Percentiles rank a stretch among this genome's conserved stretches.
phyloP scores from a whole-genome alignment of 202 grass and related monocot genomes.

The Schoenoplectus triqueter region DNA sequence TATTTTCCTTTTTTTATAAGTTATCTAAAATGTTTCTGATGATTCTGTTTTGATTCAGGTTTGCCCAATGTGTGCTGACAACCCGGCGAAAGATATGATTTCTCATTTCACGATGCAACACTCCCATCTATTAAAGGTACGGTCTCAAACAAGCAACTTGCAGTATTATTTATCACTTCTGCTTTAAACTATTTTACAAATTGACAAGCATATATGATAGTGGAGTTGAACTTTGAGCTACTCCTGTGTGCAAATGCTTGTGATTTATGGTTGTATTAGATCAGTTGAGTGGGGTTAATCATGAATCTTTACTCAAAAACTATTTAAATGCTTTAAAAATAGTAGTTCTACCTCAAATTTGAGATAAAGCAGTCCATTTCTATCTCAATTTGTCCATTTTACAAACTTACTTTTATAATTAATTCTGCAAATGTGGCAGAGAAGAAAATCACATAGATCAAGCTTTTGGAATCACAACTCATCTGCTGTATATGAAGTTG shows the following conservation, averaged over 20 bases:
- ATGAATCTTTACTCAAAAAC: background rate
- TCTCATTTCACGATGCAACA: constrained; percentile 75
- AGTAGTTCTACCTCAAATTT: background rate
- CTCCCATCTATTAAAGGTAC: constrained; percentile 71
- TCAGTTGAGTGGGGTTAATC: background rate
- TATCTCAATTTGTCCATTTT: constrained; percentile 21
- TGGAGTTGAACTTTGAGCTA: background rate
- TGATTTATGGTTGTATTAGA: constrained; percentile 23
- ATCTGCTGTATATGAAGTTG: constrained; percentile 40
- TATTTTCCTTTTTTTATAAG: background rate
- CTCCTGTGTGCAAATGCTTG: background rate
- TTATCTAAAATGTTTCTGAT: background rate
- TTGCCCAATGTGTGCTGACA: constrained; percentile 76
- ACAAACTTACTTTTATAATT: background rate
- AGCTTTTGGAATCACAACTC: constrained; percentile 47
- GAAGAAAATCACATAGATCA: constrained; percentile 66
- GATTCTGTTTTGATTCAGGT: constrained; percentile 52
- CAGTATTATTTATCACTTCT: background rate
- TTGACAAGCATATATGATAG: background rate
- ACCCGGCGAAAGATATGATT: constrained; percentile 69
- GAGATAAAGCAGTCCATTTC: background rate
- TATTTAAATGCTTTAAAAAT: background rate
- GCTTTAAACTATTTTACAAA: background rate
- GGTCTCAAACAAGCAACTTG: background rate
- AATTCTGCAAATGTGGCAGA: constrained; percentile 44